phyloP scores from a whole-genome alignment of 305 asterid species.

The Stenogyne calaminthoides region DNA sequence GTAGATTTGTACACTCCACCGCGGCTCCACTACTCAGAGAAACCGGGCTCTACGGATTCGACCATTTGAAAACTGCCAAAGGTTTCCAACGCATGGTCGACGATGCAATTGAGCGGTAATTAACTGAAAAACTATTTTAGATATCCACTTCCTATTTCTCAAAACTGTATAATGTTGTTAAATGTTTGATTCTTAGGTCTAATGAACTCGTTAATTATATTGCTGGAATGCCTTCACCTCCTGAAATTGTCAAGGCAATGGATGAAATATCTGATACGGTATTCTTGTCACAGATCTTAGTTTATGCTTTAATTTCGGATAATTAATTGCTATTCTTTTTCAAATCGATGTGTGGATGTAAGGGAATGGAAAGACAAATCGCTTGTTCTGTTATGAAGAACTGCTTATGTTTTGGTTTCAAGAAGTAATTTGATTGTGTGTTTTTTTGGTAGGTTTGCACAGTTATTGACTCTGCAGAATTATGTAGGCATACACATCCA shows the following conservation, averaged over 20 bases:
- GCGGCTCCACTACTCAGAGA: constrained; percentile 49
- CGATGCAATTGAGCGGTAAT: constrained; percentile 85
- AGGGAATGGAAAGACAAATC: constrained; percentile 4
- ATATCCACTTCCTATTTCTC: background rate
- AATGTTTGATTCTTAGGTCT: constrained; percentile 57
- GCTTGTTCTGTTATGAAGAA: background rate
- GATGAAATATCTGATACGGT: constrained; percentile 95
- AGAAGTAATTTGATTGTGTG: constrained; percentile 1
- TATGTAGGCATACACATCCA: constrained; percentile 98
- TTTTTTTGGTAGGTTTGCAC: constrained; percentile 72
- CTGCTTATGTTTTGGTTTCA: constrained; percentile 1
- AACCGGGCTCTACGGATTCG: constrained; percentile 88
- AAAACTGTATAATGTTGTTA: constrained; percentile 10
- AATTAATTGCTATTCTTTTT: background rate
- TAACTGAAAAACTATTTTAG: background rate
- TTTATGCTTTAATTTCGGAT: background rate
- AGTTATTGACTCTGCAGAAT: constrained; percentile 89
- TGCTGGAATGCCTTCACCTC: constrained; percentile 83
- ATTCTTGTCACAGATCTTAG: constrained; percentile 19
- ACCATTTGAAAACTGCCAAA: constrained; percentile 75
- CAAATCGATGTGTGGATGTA: background rate
- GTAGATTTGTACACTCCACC: constrained; percentile 50
- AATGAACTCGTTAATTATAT: constrained; percentile 72
- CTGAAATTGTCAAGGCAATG: constrained; percentile 75
- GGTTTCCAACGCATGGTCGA: constrained; percentile 94